Base-by-base conservation (phyloP, 2,329 filamentous ascomycete species). In the Venturia asperata region DNA sequence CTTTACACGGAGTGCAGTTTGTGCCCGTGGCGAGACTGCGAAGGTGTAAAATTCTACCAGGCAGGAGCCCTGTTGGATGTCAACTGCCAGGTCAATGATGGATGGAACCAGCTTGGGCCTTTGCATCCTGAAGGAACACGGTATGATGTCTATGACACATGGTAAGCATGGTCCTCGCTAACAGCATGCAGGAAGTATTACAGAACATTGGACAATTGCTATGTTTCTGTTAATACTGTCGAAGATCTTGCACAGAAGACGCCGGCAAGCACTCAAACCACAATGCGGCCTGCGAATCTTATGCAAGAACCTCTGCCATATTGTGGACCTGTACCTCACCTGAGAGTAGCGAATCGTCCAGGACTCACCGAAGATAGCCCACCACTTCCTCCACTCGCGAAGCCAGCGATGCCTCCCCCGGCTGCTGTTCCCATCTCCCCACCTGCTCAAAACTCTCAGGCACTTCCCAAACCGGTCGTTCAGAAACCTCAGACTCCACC, bases 1-100 rank as follows among this genome's bases (percentile, higher is more conserved):
- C 55, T 34, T 19, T 58, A 58, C 45, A 64, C 62, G 10, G 62
- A 64, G 37, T 64, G 62, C 27, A 64, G 62, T 58, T 21, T 64
- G 10, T 64, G 62, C 21, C 62, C 62, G 17, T 64, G 30, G 30
- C 45, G 62, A 41, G 62, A 64, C 15, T 64, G 62, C 41, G 45
- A 55, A 11, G 62, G 62, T 27, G 5, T 64, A 39, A 55, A 55
- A 17, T 64, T 64, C 49, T 64, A 64, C 27, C 62, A 55, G 24
- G 10, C 13, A 30, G 62, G 62, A 34, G 34, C 49, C 17, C n/a
- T 27, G 13, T 41, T 64, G 45, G 49, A 55, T 27, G 49, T 64
- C 34, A 64, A 64, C 21, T 64, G 62, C 42, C 45, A 55, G 41
- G 27, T 64, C 30, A 24, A 19, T 19, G 62, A 64, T 41, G 62